These are phyloP conservation scores for Neoboletus subvelutipes DNA, from an alignment of 768 basidiomycete species.

Conservation along the genomic window DNA sequence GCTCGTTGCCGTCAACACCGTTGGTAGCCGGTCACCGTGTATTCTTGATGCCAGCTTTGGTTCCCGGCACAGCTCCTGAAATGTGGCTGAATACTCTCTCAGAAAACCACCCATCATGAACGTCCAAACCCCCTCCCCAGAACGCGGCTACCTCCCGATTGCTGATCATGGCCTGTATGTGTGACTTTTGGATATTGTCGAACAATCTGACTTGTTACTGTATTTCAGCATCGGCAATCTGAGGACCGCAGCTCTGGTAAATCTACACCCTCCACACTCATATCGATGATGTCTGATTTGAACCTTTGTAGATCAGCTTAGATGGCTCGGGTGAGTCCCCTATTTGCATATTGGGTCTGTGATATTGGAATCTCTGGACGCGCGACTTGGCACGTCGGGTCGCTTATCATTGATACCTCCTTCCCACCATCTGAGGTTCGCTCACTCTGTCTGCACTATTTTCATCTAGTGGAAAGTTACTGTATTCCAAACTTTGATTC, in stretches of 20 bases:
- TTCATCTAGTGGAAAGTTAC: conserved; percentile 75
- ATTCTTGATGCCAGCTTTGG: conserved; percentile 7
- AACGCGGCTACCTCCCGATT: conserved; percentile 71
- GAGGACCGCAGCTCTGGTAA: conserved; percentile 73
- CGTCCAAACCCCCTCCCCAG: conserved; percentile 46
- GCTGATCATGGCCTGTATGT: conserved; percentile 79
- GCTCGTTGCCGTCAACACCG: neutral
- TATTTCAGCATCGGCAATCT: conserved; percentile 73
- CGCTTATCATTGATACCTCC: neutral
- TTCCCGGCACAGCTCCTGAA: conserved; percentile 1
- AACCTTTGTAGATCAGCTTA: conserved; percentile 52
- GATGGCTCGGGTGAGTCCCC: conserved; percentile 71
- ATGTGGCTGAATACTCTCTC: neutral
- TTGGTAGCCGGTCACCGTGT: conserved; percentile 2
- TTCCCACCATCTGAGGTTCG: neutral
- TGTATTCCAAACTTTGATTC: conserved; percentile 94
- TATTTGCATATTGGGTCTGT: neutral
- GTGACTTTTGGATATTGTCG: neutral
- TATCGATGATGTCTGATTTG: conserved; percentile 5
- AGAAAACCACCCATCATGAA: conserved; percentile 38
- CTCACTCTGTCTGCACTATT: conserved; percentile 2
- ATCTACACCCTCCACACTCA: conserved; percentile 10
- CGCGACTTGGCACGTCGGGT: neutral
- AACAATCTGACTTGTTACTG: conserved; percentile 7
- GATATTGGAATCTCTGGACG: neutral